Evolutionary conservation across 768 basidiomycete species (phyloP), one percentile per base, ranked within the genome.

Genomic region (Mycena alexandri): DNA sequence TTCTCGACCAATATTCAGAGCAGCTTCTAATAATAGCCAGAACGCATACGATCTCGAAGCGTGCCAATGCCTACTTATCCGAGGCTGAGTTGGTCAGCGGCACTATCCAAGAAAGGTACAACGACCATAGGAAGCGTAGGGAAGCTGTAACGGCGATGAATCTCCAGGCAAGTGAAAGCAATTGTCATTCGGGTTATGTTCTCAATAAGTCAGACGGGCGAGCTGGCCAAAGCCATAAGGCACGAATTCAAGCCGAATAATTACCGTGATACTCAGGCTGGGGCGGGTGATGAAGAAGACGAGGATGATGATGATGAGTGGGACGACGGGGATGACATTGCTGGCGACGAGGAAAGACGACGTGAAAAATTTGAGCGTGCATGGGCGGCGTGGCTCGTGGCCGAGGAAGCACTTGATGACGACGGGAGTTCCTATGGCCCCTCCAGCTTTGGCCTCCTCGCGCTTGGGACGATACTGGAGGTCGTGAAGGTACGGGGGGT

Each of bases 371-470:
- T 83, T 65, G 73, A 69, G 65, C 82, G 84, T 19, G 79, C 82
- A 16, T 85, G 80, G 80, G 80, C 80, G 1, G 86, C 78, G 0
- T 86, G 85, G 86, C 67, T 75, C 7, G 79, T 79, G 8, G 81
- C 82, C 0, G 79, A 79, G 67, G 75, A 72, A 2, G 52, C 47
- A 12, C 43, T 84, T 19, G 66, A 69, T 0, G 71, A 75, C n/a
- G 74, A 78, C 16, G 71, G 75, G 17, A 65, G 25, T 5, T 55
- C 56, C 51, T 86, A 80, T 65, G 85, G 85, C 1, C 73, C 81
- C 9, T 79, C 80, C 66, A 83, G 82, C 68, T 86, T 85, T 54
- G 84, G 85, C 12, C 63, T 83, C 62, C 76, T 86, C 19, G 84
- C 83, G 21, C 61, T 86, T 68, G 81, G 81, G 13, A 71, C 76